Evolutionary conservation across 805 yeast genomes (phyloP), one percentile per base, ranked within the genome.

Genomic region (Teunomyces kruisii): DNA sequence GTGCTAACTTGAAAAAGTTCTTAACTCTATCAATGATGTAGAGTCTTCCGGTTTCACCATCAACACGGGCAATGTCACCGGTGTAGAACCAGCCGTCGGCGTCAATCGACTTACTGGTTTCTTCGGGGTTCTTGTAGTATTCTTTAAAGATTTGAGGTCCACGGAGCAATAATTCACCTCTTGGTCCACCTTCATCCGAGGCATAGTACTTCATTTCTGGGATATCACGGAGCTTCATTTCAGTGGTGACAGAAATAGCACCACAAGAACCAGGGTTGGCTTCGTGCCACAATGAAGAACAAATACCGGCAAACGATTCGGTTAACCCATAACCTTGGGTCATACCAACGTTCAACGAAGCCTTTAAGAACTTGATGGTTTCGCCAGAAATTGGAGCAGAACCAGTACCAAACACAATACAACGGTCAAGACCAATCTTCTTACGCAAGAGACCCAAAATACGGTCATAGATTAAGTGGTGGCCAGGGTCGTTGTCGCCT

Each of bases 291-390:
- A 59, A 61, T 47, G 69, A 59, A 61, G 70, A 51, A 16, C 71
- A 62, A 42, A 76, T 56, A 3, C 83, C 84, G 1, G 85, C 86
- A 55, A 81, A 76, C 12, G 83, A 71, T 60, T 83, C 89, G 5
- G 87, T 81, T 32, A 82, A 71, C 3, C 91, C 92, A 61, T 84
- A 86, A n/a, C 92, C 94, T 64, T 85, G 90, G 9, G 65, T 49
- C 48, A 79, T 75, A 68, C 78, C 80, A 45, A 78, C 61, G 49
- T 78, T 79, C 43, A 86, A 72, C 1, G 82, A 72, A n/a, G 82
- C 81, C 55, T 81, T 77, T 54, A 86, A 62, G 58, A 83, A 85
- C 46, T 68, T 65, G 33, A 84, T 70, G 1, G 89, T 82, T 33
- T 77, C 82, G 13, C 76, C 74, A 27, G 86, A 71, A 50, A 86